Percentiles rank a stretch among this genome's conserved stretches.
These are phyloP conservation scores for Globisporangium apiculatum DNA, from an alignment of 352 stramenopile genomes.

Conservation along the genomic window DNA sequence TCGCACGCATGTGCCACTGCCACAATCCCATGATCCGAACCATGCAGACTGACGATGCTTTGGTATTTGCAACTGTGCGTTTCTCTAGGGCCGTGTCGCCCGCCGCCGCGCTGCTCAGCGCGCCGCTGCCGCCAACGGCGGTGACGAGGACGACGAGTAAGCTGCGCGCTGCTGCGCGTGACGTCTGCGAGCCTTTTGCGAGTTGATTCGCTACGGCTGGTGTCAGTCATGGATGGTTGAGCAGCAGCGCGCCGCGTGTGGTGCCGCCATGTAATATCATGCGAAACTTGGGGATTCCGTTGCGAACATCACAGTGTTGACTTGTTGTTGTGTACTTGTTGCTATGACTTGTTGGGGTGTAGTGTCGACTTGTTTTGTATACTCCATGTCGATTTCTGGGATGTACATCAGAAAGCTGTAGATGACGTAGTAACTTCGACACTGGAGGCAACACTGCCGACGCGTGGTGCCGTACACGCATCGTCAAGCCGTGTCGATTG, in stretches of 20 bases:
- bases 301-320: background rate
- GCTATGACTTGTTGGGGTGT: too few species aligned
- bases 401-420: too few species aligned
- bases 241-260: conserved; percentile 9
- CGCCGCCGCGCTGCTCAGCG: conserved; percentile 91
- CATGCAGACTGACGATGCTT: background rate
- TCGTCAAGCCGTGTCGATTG: too few species aligned
- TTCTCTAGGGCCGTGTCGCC: conserved; percentile 88
- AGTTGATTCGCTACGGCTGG: conserved; percentile 12
- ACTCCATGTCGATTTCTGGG: too few species aligned
- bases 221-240: conserved; percentile 7
- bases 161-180: conserved; percentile 13
- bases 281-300: conserved; percentile 75
- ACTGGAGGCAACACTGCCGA: too few species aligned
- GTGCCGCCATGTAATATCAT: conserved; percentile 76
- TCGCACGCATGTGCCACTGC: background rate
- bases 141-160: conserved; percentile 84
- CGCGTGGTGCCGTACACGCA: too few species aligned
- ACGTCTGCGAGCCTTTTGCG: conserved; percentile 10
- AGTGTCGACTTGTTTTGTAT: too few species aligned
- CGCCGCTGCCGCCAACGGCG: conserved; percentile 87
- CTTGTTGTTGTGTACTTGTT: too few species aligned
- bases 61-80: conserved; percentile 1
- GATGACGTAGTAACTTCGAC: too few species aligned
- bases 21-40: background rate